Evolutionary conservation across 1,139 yeast genomes (phyloP), one percentile per base, ranked within the genome.

Genomic region (Zygosaccharomyces pseudobailii): DNA sequence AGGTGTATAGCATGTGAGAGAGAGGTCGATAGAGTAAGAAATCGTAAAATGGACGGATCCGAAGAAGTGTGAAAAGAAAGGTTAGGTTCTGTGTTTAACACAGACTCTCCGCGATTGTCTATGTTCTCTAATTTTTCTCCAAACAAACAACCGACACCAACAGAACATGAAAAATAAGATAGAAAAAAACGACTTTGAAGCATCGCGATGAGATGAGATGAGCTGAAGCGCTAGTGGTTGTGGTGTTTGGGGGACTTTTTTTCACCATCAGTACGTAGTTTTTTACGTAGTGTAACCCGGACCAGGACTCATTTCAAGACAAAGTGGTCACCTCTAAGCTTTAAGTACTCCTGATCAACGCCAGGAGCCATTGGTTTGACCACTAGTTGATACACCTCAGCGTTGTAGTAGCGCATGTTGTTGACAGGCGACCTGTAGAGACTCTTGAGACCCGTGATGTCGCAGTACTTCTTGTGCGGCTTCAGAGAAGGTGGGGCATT

Each of bases 301-400:
- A 33, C 43, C 28, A 24, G 45, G 37, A 41, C n/a, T 60, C 61
- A 82, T 54, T 79, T 83, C 63, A 90, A 73, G 6, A 90, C 80
- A 21, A 90, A 90, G 63, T 89, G 86, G 35, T 96, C 97, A 40
- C 88, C 89, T 57, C 98, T 75, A 54, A 92, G 72, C 56, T 87
- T 86, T 62, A 92, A 73, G 64, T 89, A 92, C 65, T 88, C 95
- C 68, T 92, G 97, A 68, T 92, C 97, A 17, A 86, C 87, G 24
- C 97, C 96, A 1, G 95, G 86, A 1, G 90, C 84, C 81, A 92
- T 79, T 52, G 80, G 79, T 63, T 82, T 82, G 50, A 86, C 79
- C 23, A 88, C 86, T 50, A 83, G 77, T 48, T 83, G 86, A 66
- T 80, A 92, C 30, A 94, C 82, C 66, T 92, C 98, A 43, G 80